Evolutionary conservation across 768 basidiomycete genomes (phyloP).

Genomic region (Boletus rex-veris): DNA sequence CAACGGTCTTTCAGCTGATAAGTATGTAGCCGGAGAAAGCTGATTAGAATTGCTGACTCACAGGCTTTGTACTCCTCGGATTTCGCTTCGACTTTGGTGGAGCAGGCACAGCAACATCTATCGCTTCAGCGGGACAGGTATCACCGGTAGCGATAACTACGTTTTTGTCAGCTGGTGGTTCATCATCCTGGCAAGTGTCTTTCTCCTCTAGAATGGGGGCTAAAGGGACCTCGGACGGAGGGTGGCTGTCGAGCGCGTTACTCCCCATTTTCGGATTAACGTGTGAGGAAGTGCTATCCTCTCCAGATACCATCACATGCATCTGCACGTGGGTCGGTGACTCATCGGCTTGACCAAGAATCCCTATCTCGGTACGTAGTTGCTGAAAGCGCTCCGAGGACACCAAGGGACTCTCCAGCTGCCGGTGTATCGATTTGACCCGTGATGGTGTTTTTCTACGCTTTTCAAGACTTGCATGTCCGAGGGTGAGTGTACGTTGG

Average conservation of each 20-base stretch:
- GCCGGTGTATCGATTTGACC: background rate
- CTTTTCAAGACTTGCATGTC: slow-evolving; percentile 15
- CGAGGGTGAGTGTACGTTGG: slow-evolving; percentile 8
- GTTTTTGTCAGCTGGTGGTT: background rate
- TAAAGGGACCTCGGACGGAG: background rate
- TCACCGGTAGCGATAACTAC: background rate
- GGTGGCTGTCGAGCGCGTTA: background rate
- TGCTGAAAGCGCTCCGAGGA: slow-evolving; percentile 29
- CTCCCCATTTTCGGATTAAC: background rate
- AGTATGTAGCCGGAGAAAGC: slow-evolving; percentile 12
- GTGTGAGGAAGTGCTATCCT: background rate
- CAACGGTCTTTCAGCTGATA: slow-evolving; percentile 19
- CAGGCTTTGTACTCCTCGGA: slow-evolving; percentile 25
- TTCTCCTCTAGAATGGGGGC: slow-evolving; percentile 1
- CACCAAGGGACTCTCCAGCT: slow-evolving; percentile 9
- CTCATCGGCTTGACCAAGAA: slow-evolving; percentile 12
- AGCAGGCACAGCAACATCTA: background rate
- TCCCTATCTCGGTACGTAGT: slow-evolving; percentile 16
- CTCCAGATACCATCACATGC: background rate
- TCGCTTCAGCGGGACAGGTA: background rate
- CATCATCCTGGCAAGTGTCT: background rate
- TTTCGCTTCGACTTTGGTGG: slow-evolving; percentile 19
- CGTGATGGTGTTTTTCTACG: slow-evolving; percentile 4
- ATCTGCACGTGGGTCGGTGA: slow-evolving; percentile 2
- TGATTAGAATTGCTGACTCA: slow-evolving; percentile 19